Percentiles rank a stretch among this genome's conserved stretches.
phyloP scores from a whole-genome alignment of 495 filamentous ascomycete genomes.

The Terfezia claveryi region DNA sequence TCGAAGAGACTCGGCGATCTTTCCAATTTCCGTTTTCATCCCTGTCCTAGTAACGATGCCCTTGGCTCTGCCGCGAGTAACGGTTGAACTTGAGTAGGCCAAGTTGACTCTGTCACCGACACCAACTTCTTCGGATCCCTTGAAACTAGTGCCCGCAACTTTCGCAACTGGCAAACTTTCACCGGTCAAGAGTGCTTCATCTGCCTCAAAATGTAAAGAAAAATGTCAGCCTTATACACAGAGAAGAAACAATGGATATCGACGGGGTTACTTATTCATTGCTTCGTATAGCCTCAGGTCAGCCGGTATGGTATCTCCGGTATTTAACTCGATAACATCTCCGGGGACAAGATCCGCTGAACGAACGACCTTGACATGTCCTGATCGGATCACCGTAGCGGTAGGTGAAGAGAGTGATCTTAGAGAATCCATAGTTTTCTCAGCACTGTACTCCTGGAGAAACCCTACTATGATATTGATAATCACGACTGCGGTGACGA shows the following conservation, averaged over 20 bases:
- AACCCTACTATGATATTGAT: slow-evolving; percentile 50
- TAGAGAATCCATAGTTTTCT: slow-evolving; percentile 57
- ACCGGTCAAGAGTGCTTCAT: slow-evolving; percentile 29
- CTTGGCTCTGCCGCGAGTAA: slow-evolving; percentile 27
- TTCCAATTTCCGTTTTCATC: slow-evolving; percentile 28
- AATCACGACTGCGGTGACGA: slow-evolving; percentile 40
- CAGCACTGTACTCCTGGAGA: slow-evolving; percentile 47
- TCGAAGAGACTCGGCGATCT: slow-evolving; percentile 26
- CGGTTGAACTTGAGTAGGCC: slow-evolving; percentile 27
- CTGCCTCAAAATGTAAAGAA: slow-evolving; percentile 26
- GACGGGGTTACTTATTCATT: slow-evolving; percentile 21
- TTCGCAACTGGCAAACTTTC: slow-evolving; percentile 28
- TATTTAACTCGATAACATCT: slow-evolving; percentile 55
- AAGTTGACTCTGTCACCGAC: slow-evolving; percentile 28
- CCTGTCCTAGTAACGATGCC: slow-evolving; percentile 27
- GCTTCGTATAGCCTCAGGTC: slow-evolving; percentile 37
- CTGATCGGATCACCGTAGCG: slow-evolving; percentile 41
- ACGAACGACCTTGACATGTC: slow-evolving; percentile 38
- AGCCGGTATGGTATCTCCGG: slow-evolving; percentile 66
- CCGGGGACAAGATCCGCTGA: slow-evolving; percentile 57
- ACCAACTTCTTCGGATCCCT: slow-evolving; percentile 18
- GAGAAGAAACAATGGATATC: background rate
- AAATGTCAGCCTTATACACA: slow-evolving; percentile 15
- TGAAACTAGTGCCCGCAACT: slow-evolving; percentile 18
- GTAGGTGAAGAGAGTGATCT: slow-evolving; percentile 40